phyloP scores from a whole-genome alignment of 768 basidiomycete genomes.

The Psilocybe cyanescens region DNA sequence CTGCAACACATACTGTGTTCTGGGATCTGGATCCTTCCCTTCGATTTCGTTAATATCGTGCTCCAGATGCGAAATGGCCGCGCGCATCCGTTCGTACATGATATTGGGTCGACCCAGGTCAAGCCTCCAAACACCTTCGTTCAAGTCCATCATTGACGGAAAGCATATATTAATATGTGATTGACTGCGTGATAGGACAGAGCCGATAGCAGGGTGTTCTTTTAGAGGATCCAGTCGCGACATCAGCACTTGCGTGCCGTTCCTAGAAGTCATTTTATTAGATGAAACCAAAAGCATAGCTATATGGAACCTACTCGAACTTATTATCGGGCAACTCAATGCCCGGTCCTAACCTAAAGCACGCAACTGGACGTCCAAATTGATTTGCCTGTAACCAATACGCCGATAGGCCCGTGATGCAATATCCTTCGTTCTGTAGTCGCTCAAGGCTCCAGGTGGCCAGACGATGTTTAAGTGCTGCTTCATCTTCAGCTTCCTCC shows the following conservation, averaged over 20 bases:
- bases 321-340: constrained; percentile 63
- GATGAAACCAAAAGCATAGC: background rate
- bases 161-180: constrained; percentile 66
- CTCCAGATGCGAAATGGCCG: constrained; percentile 61
- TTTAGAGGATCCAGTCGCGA: constrained; percentile 64
- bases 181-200: constrained; percentile 50
- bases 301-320: constrained; percentile 63
- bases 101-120: constrained; percentile 75
- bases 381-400: constrained; percentile 71
- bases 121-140: constrained; percentile 61
- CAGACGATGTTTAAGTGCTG: constrained; percentile 63
- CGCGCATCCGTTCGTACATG: constrained; percentile 68
- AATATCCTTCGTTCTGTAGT: constrained; percentile 73
- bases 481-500: constrained; percentile 70
- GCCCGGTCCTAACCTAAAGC: constrained; percentile 69
- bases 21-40: constrained; percentile 23
- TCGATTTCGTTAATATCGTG: constrained; percentile 54
- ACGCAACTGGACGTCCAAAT: constrained; percentile 68
- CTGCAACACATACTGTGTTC: constrained; percentile 57
- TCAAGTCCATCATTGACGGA: constrained; percentile 45
- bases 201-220: constrained; percentile 57
- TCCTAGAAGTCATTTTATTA: constrained; percentile 42
- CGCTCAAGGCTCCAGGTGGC: constrained; percentile 66
- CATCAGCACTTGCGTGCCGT: constrained; percentile 70
- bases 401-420: constrained; percentile 63